A percentile compares a stretch with the other conserved stretches of the same genome.
Conservation (phyloP, 192 early-diverging fungal species). For the Phycomyces blakesleeanus region DNA sequence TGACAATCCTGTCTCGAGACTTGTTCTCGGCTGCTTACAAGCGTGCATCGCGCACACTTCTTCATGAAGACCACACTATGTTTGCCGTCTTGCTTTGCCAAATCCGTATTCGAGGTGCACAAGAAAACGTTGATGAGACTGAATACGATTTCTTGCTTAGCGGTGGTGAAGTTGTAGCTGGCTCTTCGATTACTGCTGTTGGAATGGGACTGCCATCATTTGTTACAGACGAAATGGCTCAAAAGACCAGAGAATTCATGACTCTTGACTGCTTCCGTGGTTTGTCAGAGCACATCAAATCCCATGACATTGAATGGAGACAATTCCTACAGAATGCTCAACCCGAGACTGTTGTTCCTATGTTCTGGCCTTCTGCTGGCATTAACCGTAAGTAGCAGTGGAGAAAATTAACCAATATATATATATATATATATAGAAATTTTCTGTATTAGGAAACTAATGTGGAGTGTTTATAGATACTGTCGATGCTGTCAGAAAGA, state of each 20-base stretch:
- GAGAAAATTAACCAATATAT: too few species aligned
- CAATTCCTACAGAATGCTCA: constrained; percentile 40
- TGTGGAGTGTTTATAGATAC: constrained; percentile 23
- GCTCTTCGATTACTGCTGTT: constrained; percentile 24
- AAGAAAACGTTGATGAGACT: constrained; percentile 52
- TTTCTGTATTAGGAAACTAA: constrained; percentile 1
- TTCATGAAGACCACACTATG: constrained; percentile 89
- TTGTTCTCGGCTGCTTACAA: constrained; percentile 80
- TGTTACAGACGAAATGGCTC: constrained; percentile 48
- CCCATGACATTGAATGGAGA: constrained; percentile 44
- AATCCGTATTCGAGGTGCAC: constrained; percentile 70
- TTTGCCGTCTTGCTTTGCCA: constrained; percentile 85
- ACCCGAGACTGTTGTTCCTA: constrained; percentile 49
- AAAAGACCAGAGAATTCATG: constrained; percentile 41
- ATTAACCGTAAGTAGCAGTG: constrained; percentile 30
- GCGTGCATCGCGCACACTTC: constrained; percentile 75
- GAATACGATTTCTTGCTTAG: constrained; percentile 72
- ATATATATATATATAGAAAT: not conserved
- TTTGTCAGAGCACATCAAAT: constrained; percentile 36
- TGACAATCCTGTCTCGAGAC: constrained; percentile 74
- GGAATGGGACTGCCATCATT: constrained; percentile 38
- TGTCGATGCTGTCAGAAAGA: constrained; percentile 66
- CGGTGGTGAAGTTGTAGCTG: constrained; percentile 47
- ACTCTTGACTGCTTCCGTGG: constrained; percentile 39
- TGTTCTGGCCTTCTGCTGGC: constrained; percentile 46